Evolutionary conservation across 2,329 filamentous ascomycete genomes (phyloP).

Genomic region (Penicillium paneum): DNA sequence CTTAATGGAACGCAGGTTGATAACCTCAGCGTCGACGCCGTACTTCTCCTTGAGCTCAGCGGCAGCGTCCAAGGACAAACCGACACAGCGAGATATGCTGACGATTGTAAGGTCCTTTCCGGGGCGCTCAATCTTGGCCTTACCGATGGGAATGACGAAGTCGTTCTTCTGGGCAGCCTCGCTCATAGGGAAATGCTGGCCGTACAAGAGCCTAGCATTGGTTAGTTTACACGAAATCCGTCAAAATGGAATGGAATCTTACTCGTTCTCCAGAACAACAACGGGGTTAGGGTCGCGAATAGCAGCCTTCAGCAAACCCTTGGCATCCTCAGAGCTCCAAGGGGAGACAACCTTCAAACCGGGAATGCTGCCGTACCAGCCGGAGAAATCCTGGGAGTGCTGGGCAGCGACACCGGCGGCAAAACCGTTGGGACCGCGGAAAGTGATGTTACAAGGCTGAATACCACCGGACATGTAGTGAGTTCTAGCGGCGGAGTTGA

Average conservation of each 20-base stretch:
- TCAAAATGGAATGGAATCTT: conserved; percentile 24
- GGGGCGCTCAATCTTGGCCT: conserved; percentile 96
- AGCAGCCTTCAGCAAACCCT: conserved; percentile 94
- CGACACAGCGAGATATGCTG: conserved; percentile 89
- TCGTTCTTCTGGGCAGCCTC: conserved; percentile 93
- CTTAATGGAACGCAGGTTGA: conserved; percentile 98
- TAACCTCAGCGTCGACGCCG: conserved; percentile 90
- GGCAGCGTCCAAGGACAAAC: conserved; percentile 82
- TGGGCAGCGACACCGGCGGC: conserved; percentile 92
- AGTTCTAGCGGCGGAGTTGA: conserved; percentile 98
- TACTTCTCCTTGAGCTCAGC: conserved; percentile 94
- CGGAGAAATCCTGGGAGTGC: conserved; percentile 98
- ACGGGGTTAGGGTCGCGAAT: conserved; percentile 98
- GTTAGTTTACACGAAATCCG: neutral
- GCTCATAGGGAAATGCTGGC: conserved; percentile 93
- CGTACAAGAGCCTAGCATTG: conserved; percentile 67
- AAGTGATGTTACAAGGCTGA: conserved; percentile 99
- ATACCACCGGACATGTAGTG: conserved; percentile 99
- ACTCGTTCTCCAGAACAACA: conserved; percentile 82
- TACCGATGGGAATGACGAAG: conserved; percentile 95
- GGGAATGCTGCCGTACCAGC: conserved; percentile 98
- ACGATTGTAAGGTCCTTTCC: conserved; percentile 97
- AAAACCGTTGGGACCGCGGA: conserved; percentile 98
- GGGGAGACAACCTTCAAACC: conserved; percentile 95
- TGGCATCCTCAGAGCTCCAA: conserved; percentile 96